Percentiles rank a stretch among this genome's conserved stretches.
Conservation (phyloP, 1,284 basidiomycete genomes). For the Porogramme epimiltina region DNA sequence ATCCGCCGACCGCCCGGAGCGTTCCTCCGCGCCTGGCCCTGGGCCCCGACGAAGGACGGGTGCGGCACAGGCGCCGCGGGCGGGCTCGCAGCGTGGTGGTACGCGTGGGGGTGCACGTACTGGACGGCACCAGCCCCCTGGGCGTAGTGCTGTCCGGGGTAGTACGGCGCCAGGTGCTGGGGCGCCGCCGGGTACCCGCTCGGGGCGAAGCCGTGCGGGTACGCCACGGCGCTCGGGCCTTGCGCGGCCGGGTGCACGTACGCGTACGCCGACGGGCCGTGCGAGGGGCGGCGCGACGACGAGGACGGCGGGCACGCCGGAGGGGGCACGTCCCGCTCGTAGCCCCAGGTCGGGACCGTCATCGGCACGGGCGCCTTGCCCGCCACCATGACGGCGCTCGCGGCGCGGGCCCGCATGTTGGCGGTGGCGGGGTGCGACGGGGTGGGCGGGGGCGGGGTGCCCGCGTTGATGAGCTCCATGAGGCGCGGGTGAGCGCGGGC, state of each 20-base stretch:
- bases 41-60: slow-evolving; percentile 7
- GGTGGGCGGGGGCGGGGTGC: slow-evolving; percentile 16
- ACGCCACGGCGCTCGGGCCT: not conserved
- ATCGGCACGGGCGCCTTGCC: slow-evolving; percentile 6
- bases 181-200: not conserved
- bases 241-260: slow-evolving; percentile 3
- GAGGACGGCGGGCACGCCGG: slow-evolving; percentile 11
- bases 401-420: slow-evolving; percentile 10
- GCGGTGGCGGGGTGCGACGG: slow-evolving; percentile 3
- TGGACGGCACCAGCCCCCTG: too few relatives aligned
- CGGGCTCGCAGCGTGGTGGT: not conserved
- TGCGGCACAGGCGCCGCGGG: not conserved
- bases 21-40: slow-evolving; percentile 5
- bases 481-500: slow-evolving; percentile 31
- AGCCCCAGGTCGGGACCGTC: slow-evolving; percentile 16
- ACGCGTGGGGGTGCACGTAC: not conserved
- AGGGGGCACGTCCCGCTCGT: slow-evolving; percentile 21
- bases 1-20: slow-evolving; percentile 17
- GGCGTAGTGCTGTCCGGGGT: slow-evolving; percentile 2
- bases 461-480: slow-evolving; percentile 31
- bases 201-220: not conserved
- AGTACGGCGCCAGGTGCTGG: not conserved
- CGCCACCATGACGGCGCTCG: slow-evolving; percentile 10
- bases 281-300: not conserved
- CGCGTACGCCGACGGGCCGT: slow-evolving; percentile 3